Conservation (phyloP, 1,284 basidiomycete genomes). For the Nidula niveotomentosa region DNA sequence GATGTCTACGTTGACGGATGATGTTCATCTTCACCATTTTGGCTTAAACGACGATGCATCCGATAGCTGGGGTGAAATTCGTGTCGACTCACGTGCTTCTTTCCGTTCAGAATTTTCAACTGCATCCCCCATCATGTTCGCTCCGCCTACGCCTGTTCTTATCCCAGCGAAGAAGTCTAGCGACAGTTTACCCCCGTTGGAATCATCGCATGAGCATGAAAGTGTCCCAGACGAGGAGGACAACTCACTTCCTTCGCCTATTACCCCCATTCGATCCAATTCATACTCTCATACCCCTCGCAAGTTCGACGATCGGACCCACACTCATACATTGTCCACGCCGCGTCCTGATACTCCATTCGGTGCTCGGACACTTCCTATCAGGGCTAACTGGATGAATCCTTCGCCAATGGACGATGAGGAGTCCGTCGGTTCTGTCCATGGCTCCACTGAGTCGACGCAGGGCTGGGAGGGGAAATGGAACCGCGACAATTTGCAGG, state of each 20-base stretch:
- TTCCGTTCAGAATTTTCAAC: constrained; percentile 10
- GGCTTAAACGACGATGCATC: constrained; percentile 16
- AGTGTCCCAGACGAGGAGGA: neutral
- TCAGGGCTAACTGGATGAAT: constrained; percentile 15
- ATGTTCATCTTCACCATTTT: constrained; percentile 10
- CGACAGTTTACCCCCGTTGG: neutral
- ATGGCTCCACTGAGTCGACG: constrained; percentile 3
- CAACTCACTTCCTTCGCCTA: neutral
- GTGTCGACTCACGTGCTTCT: constrained; percentile 7
- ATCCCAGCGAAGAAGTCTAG: neutral
- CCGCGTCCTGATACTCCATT: constrained; percentile 7
- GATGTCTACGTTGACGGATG: constrained; percentile 14
- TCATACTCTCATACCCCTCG: constrained; percentile 9
- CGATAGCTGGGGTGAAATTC: constrained; percentile 12
- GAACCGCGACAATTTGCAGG: constrained; percentile 25
- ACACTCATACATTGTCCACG: constrained; percentile 7
- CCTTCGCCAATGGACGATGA: constrained; percentile 6
- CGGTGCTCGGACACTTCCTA: constrained; percentile 3
- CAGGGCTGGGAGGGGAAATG: constrained; percentile 27
- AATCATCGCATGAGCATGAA: neutral
- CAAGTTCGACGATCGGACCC: constrained; percentile 5
- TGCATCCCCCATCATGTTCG: constrained; percentile 23
- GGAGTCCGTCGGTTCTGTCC: neutral
- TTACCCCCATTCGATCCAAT: constrained; percentile 15
- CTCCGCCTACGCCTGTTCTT: constrained; percentile 6